Conservation (phyloP, 2,329 filamentous ascomycete species). For the Pseudofabraea citricarpa region DNA sequence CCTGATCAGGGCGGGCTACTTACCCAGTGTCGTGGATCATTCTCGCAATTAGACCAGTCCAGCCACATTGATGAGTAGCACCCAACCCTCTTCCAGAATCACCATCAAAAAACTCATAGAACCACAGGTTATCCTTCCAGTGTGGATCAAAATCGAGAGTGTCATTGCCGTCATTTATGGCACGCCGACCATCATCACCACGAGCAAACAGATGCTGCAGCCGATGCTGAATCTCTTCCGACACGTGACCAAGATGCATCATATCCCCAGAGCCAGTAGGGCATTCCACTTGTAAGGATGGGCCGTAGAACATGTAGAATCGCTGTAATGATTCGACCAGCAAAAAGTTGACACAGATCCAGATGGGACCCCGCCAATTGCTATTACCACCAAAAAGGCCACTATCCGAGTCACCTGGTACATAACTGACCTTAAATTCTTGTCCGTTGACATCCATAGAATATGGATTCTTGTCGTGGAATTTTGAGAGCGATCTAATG, state of each 20-base stretch:
- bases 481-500: constrained; percentile 87
- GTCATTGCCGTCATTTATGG: constrained; percentile 81
- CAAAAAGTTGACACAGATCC: constrained; percentile 94
- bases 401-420: constrained; percentile 94
- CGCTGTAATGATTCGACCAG: constrained; percentile 90
- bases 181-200: constrained; percentile 78
- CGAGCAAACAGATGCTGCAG: constrained; percentile 87
- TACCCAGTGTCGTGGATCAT: constrained; percentile 98
- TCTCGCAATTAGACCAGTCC: constrained; percentile 92
- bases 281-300: constrained; percentile 83
- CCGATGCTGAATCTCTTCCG: constrained; percentile 91
- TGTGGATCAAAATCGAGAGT: constrained; percentile 85
- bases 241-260: constrained; percentile 93
- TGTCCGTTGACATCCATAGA: constrained; percentile 96
- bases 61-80: constrained; percentile 91
- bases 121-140: constrained; percentile 94
- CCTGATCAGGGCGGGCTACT: constrained; percentile 26
- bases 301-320: constrained; percentile 95
- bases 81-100: constrained; percentile 85
- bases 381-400: constrained; percentile 95
- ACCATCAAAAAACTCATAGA: constrained; percentile 96
- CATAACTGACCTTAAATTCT: constrained; percentile 79
- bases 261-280: constrained; percentile 88
- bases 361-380: constrained; percentile 95
- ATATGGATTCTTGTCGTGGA: constrained; percentile 83